phyloP scores from a whole-genome alignment of 1,284 basidiomycete species.

The Puccinia horiana region DNA sequence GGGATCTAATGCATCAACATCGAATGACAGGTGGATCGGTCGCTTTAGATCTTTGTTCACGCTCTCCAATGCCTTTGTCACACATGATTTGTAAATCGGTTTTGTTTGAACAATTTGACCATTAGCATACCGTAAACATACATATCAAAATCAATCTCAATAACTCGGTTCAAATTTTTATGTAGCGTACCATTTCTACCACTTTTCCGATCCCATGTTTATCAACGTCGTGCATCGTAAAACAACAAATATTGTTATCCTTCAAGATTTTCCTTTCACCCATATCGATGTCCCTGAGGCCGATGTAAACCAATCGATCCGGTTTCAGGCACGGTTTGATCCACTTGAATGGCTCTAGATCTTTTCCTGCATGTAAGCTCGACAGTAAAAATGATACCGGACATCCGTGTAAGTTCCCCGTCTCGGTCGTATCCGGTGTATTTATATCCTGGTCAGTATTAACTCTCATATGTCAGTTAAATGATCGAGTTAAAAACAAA shows the following conservation, averaged over 20 bases:
- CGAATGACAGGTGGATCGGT: slow-evolving; percentile 87
- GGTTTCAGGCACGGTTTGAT: slow-evolving; percentile 72
- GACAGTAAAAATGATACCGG: slow-evolving; percentile 84
- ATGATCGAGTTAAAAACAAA: background rate
- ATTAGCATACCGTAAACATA: no score
- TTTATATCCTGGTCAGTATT: slow-evolving; percentile 41
- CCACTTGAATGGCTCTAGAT: slow-evolving; percentile 70
- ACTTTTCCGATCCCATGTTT: slow-evolving; percentile 79
- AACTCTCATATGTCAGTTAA: background rate
- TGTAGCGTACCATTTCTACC: slow-evolving; percentile 34
- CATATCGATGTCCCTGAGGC: slow-evolving; percentile 86
- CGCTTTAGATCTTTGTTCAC: slow-evolving; percentile 79
- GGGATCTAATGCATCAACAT: slow-evolving; percentile 89
- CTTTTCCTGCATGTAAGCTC: slow-evolving; percentile 57
- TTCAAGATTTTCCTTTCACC: slow-evolving; percentile 86
- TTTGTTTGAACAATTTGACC: no score
- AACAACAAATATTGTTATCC: slow-evolving; percentile 86
- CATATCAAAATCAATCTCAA: no score
- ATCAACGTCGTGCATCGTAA: slow-evolving; percentile 98
- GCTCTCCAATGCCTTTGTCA: slow-evolving; percentile 81
- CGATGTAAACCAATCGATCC: slow-evolving; percentile 85
- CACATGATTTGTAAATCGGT: background rate
- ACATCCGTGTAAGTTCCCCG: slow-evolving; percentile 97
- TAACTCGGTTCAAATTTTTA: no score
- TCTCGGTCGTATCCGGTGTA: slow-evolving; percentile 59